Base-by-base conservation (phyloP, 2,329 filamentous ascomycete genomes). In the Aspergillus proliferans region DNA sequence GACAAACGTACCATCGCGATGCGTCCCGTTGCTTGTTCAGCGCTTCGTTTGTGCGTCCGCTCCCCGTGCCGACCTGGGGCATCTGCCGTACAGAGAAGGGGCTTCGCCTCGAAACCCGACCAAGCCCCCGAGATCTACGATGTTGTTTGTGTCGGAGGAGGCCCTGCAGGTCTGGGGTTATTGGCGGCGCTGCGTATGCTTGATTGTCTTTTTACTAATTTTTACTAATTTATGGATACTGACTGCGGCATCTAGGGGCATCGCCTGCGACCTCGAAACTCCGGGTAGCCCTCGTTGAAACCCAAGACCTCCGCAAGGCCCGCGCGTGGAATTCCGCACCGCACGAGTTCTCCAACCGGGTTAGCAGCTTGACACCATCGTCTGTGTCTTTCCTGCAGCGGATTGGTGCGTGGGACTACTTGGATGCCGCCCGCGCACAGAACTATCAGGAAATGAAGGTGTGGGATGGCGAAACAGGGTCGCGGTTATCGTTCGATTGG, bases 391-490 rank as follows among this genome's bases (percentile, higher is more conserved):
- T 93, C 62, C 79, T 97, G 54, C 78, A 88, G 63, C 76, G 79
- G 4, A 93, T 95, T 52, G 93, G 92, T 33, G 90, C 86, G 45
- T 97, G 92, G 93, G 65, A 77, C 6, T 83, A 94, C 63, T 75
- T 96, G 52, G 79, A 87, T 57, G 73, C 77, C 39, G 75, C 81
- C 5, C 83, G 93, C 28, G 82, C 93, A 30, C 91, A 96, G 72
- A 80, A 84, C 1, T 98, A 96, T 69, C 85, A 94, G 51, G 87
- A 92, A 60, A 98, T 98, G 93, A 87, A 95, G 68, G 93, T 97
- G 28, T 98, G 94, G 93, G 93, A 98, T 68, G 94, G 92, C 53
- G 82, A 95, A 49, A 88, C 87, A 38, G 90, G 84, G 51, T 88
- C 90, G 33, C 82, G 85, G 58, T 93, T 98, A 66, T 86, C 88